A percentile compares a stretch with the other conserved stretches of the same genome.
Conservation (phyloP, 2,329 filamentous ascomycete genomes). For the Chaetomium sp. region DNA sequence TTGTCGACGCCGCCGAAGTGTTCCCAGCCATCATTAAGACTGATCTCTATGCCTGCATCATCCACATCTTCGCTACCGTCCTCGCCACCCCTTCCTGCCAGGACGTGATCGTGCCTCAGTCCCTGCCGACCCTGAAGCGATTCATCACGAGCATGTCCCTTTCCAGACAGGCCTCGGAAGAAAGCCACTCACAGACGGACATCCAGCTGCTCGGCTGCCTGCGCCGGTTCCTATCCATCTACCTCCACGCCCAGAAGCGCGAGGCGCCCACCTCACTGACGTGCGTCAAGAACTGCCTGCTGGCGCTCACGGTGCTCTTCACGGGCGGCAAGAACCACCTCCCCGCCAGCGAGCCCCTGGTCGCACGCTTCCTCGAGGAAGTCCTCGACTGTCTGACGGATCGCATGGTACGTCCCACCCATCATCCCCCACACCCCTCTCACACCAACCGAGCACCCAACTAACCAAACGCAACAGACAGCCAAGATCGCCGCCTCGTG, state of each 20-base stretch:
- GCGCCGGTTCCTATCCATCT: conserved; percentile 78
- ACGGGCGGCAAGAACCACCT: conserved; percentile 77
- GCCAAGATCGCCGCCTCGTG: conserved; percentile 90
- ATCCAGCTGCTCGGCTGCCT: conserved; percentile 80
- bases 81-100: conserved; percentile 87
- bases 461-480: conserved; percentile 52
- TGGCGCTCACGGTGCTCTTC: conserved; percentile 86
- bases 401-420: conserved; percentile 59
- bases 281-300: conserved; percentile 89
- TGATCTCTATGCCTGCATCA: conserved; percentile 91
- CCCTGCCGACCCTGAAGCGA: conserved; percentile 86
- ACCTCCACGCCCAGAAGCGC: conserved; percentile 73
- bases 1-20: conserved; percentile 92
- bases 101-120: conserved; percentile 82
- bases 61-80: conserved; percentile 95
- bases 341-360: conserved; percentile 71
- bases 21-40: conserved; percentile 97
- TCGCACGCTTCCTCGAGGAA: conserved; percentile 76
- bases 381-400: conserved; percentile 81
- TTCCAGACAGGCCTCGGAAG: conserved; percentile 43
- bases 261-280: conserved; percentile 74
- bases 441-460: neutral
- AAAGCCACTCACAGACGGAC: conserved; percentile 54
- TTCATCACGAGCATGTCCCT: conserved; percentile 77
- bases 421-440: neutral